Base-by-base conservation (phyloP, 345 rosid species). In the Eucalyptus erythrocorys region DNA sequence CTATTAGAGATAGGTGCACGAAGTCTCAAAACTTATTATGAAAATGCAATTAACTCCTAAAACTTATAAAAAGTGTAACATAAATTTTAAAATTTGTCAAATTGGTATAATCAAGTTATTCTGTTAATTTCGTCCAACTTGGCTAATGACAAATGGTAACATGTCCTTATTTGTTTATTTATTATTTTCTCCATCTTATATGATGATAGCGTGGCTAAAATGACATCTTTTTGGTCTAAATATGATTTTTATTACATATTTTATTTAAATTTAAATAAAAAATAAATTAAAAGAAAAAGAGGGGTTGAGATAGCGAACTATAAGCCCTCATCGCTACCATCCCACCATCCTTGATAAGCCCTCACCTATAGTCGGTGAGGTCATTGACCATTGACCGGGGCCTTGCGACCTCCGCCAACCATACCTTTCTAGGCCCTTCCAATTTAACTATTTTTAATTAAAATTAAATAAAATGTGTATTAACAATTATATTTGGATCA, bases 321-420 rank as follows among this genome's bases (percentile, higher is more conserved):
- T 7, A 21, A 59, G n/a, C 14, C 32, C 26, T 26, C 1, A 1
- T 13, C 0, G 4, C 2, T 10, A 0, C 2, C 0, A 4, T 30
- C 34, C 68, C 32, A 13, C 8, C 17, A 30, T 30, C 32, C 2
- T 6, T 3, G 16, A 13, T 30, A 61, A 30, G 34, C 68, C 32
- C 16, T 12, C 4, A 0, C 16, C 8, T 30, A 51, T 21, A 21
- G 10, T 51, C 4, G 2, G 26, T 51, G 57, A 0, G 7, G 32
- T 59, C 14, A 27, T 15, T 5, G 0, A 7, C 64, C 64, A 4
- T 19, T 57, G 3, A 27, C 1, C 1, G 1, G 2, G 66, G 2
- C 32, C 66, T 26, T 24, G 1, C 1, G 66, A 59, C 15, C 32
- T 51, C 0, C 4, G 2, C 3, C 1, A 27, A 6, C 6, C 66